Conservation (phyloP, 306 rosid genomes). For the Casuarina cunninghamiana region DNA sequence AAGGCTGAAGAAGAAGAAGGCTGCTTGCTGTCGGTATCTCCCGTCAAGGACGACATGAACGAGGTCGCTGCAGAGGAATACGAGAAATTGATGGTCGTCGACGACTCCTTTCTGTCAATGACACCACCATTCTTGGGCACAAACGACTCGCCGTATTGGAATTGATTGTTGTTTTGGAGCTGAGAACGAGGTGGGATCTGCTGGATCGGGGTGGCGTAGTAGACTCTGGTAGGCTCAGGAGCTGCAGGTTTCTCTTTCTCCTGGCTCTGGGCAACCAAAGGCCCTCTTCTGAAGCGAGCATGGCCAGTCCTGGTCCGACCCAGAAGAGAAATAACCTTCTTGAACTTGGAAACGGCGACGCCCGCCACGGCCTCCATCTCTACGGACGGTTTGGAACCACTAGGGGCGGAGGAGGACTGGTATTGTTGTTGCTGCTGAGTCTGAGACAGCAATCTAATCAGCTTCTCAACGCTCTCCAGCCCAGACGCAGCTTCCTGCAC, state of each 20-base stretch:
- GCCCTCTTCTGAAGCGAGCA: slow-evolving; percentile 84
- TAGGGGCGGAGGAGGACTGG: slow-evolving; percentile 10
- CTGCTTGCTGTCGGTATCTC: slow-evolving; percentile 53
- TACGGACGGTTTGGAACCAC: slow-evolving; percentile 24
- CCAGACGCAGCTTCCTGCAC: slow-evolving; percentile 68
- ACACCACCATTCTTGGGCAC: slow-evolving; percentile 14
- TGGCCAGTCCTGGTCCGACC: slow-evolving; percentile 84
- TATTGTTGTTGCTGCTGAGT: slow-evolving; percentile 27
- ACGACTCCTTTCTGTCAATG: slow-evolving; percentile 46
- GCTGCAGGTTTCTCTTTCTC: not conserved
- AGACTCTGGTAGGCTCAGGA: slow-evolving; percentile 31
- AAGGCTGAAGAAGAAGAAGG: slow-evolving; percentile 58
- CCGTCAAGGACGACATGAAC: slow-evolving; percentile 68
- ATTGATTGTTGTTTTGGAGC: slow-evolving; percentile 1
- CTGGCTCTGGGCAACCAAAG: slow-evolving; percentile 32
- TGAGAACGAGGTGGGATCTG: slow-evolving; percentile 63
- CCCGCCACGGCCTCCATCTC: slow-evolving; percentile 68
- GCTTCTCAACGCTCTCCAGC: slow-evolving; percentile 56
- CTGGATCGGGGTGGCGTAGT: slow-evolving; percentile 67
- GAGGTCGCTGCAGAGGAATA: slow-evolving; percentile 57
- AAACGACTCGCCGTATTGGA: slow-evolving; percentile 9
- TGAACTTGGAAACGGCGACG: slow-evolving; percentile 81
- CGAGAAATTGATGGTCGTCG: slow-evolving; percentile 63
- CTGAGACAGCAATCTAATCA: slow-evolving; percentile 39
- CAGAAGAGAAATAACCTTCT: slow-evolving; percentile 72